Evolutionary conservation across 345 rosid genomes (phyloP).

Genomic region (Psidium friedrichsthalianum): DNA sequence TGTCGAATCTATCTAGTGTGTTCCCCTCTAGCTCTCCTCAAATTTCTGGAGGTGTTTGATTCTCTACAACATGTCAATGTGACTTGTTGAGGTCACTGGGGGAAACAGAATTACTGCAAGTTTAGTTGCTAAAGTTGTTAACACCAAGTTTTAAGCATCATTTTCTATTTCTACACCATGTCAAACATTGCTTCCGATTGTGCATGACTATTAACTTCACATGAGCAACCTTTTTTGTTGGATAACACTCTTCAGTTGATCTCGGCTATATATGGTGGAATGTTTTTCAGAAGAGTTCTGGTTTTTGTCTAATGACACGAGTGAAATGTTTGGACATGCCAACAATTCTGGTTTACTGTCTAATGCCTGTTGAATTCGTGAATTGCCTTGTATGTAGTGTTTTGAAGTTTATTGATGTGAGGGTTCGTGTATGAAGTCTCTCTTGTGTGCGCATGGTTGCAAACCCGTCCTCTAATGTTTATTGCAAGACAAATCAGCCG

Average conservation of each 20-base stretch:
- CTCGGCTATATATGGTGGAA: too few species aligned
- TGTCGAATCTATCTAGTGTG: background rate
- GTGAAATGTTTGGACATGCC: background rate
- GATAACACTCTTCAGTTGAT: background rate
- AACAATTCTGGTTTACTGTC: background rate
- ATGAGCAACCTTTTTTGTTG: background rate
- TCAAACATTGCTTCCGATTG: background rate
- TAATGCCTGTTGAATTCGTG: background rate
- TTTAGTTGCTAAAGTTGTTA: background rate
- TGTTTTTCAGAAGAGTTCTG: background rate
- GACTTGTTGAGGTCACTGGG: background rate
- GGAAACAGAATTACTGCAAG: background rate
- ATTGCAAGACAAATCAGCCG: constrained; percentile 11
- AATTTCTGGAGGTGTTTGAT: background rate
- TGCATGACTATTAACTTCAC: background rate
- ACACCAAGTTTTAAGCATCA: background rate
- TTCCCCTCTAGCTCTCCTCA: background rate
- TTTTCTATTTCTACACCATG: background rate
- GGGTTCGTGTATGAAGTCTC: background rate
- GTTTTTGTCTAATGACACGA: background rate
- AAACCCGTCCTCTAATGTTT: background rate
- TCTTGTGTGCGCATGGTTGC: background rate
- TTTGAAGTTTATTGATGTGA: background rate
- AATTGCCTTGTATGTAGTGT: background rate
- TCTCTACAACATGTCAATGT: background rate